Evolutionary conservation across 2,329 filamentous ascomycete species (phyloP).

Genomic region (Akanthomyces muscarius): DNA sequence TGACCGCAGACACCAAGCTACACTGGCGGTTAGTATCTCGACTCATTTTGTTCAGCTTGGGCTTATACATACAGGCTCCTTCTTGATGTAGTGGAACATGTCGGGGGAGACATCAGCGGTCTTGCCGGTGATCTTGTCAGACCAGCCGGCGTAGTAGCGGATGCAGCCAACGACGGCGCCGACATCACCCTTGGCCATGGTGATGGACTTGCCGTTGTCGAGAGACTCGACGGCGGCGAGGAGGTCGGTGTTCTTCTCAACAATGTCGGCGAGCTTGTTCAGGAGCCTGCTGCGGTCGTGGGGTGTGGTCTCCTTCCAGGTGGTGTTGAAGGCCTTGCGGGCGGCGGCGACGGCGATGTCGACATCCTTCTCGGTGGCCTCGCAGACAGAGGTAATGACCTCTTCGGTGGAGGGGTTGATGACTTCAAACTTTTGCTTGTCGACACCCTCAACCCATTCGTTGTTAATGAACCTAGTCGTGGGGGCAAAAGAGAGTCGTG

Average conservation of each 20-base stretch:
- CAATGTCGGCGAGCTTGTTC: constrained; percentile 72
- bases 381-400: constrained; percentile 75
- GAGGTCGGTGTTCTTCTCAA: constrained; percentile 72
- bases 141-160: constrained; percentile 75
- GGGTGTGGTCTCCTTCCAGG: constrained; percentile 66
- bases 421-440: constrained; percentile 88
- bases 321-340: constrained; percentile 76
- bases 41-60: constrained; percentile 34
- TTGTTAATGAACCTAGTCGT: constrained; percentile 80
- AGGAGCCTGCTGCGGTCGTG: constrained; percentile 66
- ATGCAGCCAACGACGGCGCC: constrained; percentile 63
- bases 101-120: constrained; percentile 74
- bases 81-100: constrained; percentile 76
- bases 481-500: not conserved
- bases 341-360: constrained; percentile 78
- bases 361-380: constrained; percentile 84
- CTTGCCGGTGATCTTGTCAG: constrained; percentile 88
- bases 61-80: constrained; percentile 61
- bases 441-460: constrained; percentile 73
- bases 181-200: constrained; percentile 72
- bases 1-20: constrained; percentile 67
- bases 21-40: not conserved
- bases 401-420: constrained; percentile 85
- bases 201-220: constrained; percentile 82
- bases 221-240: constrained; percentile 81